Conservation (phyloP, 1,284 basidiomycete species). For the Mixia osmundae region DNA sequence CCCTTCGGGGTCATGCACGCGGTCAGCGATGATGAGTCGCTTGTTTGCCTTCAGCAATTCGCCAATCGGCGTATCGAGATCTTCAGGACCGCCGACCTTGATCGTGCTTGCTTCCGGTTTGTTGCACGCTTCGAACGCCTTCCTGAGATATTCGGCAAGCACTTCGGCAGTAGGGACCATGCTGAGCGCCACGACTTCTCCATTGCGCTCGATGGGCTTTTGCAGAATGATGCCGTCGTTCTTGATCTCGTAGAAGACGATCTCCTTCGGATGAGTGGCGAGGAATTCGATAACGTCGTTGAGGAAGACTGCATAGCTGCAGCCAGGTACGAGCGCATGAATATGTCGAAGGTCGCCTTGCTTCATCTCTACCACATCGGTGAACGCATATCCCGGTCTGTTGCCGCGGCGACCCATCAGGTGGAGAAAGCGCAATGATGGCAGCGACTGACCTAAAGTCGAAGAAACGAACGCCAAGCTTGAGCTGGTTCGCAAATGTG, state of each 20-base stretch:
- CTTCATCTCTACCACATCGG: conserved; percentile 4
- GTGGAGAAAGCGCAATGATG: no score
- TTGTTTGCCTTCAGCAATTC: conserved; percentile 3
- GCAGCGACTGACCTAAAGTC: no score
- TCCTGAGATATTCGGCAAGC: background rate
- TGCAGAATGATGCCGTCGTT: conserved; percentile 7
- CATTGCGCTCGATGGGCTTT: conserved; percentile 2
- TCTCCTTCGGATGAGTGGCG: conserved; percentile 3
- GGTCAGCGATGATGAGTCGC: conserved; percentile 6
- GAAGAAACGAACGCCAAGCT: conserved; percentile 9
- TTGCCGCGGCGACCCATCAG: no score
- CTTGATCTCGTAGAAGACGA: conserved; percentile 9
- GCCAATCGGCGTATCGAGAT: conserved; percentile 6
- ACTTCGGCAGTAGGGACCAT: conserved; percentile 8
- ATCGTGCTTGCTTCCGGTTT: conserved; percentile 1
- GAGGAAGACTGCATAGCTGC: conserved; percentile 4
- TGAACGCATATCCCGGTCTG: conserved; percentile 5
- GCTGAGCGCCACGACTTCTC: conserved; percentile 2
- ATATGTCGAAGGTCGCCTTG: conserved; percentile 6
- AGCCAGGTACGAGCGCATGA: conserved; percentile 8
- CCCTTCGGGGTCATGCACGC: conserved; percentile 4
- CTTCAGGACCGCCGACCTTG: background rate
- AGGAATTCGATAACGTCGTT: conserved; percentile 6
- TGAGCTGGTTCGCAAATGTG: conserved; percentile 1
- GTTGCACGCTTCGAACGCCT: background rate